Conservation (phyloP, 345 rosid genomes). For the Eucalyptus albens region DNA sequence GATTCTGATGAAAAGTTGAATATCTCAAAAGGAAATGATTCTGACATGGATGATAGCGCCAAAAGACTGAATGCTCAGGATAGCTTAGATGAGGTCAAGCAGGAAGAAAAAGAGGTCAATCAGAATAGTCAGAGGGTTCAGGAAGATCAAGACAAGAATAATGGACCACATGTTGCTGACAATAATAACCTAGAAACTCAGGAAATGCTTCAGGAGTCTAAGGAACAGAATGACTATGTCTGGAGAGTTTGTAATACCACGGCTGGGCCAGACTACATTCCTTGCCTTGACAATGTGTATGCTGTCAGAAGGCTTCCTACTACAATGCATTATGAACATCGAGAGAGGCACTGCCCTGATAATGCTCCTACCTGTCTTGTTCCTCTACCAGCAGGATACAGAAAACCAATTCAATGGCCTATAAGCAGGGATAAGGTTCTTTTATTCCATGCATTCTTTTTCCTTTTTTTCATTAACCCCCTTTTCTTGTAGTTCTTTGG, state of each 20-base stretch:
- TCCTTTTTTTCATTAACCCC: not conserved
- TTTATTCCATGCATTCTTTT: not conserved
- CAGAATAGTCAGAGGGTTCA: not conserved
- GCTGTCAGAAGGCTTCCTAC: not conserved
- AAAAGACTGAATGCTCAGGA: constrained; percentile 17
- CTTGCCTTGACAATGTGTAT: constrained; percentile 1
- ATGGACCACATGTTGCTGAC: constrained; percentile 2
- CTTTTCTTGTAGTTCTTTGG: not conserved
- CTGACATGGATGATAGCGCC: constrained; percentile 11
- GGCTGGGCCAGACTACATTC: constrained; percentile 2
- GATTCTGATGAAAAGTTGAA: constrained; percentile 10
- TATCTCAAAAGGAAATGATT: constrained; percentile 8
- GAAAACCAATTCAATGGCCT: not conserved
- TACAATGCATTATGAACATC: constrained; percentile 25
- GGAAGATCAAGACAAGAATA: not conserved
- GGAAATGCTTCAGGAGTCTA: constrained; percentile 26
- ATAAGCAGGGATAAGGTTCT: constrained; percentile 5
- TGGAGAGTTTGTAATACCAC: constrained; percentile 1
- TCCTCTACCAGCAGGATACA: constrained; percentile 24
- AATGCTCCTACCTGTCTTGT: constrained; percentile 30
- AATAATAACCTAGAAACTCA: constrained; percentile 27
- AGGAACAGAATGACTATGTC: not conserved
- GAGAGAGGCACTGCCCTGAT: constrained; percentile 34
- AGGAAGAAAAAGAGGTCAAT: not conserved
- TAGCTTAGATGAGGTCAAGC: constrained; percentile 1